Evolutionary conservation across 768 basidiomycete genomes (phyloP), one percentile per base, ranked within the genome.

Genomic region (Gloeopeniophorella convolvens): DNA sequence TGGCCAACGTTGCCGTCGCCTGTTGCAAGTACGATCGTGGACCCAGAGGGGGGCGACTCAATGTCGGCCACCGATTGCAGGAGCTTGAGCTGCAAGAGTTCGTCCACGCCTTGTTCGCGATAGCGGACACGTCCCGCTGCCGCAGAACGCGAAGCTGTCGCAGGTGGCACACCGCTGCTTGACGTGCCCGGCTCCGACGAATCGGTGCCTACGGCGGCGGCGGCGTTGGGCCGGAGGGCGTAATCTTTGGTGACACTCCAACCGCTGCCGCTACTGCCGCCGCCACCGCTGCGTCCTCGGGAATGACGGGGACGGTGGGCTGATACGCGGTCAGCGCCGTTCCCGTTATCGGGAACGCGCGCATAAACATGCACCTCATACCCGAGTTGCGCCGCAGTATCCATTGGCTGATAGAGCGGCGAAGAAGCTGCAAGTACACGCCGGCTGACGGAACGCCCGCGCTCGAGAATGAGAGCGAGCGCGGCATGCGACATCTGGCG

Each of bases 21-120:
- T 0, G 94, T 96, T 1, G 90, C 94, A 35, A 97, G 78, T 37
- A 96, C 85, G 59, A 96, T 87, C 16, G 89, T 91, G 11, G 82
- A 78, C 2, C 80, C 78, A 10, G 69, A 60, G 0, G 82, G 82
- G 2, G 79, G 81, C 1, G 75, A 70, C 54, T 89, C 85, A 6
- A 77, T 74, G 36, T 78, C 80, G 9, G 85, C 82, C 44, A 97
- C 72, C 10, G 85, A 84, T 63, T 94, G 91, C 57, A 93, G 83
- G 26, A 97, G 73, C 64, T 98, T 96, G 50, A 97, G 73, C 66
- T 96, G 93, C 42, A 98, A 69, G 21, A 96, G 74, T 68, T 98
- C 94, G 64, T 98, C 94, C 2, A 98, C 94, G 10, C 90, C 92
- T 67, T 98, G 93, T 62, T 94, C 90, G 49, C 89, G 78, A 62